Base-by-base conservation (phyloP, 1,139 yeast genomes). In the Casaregolazyma suthepensis region DNA sequence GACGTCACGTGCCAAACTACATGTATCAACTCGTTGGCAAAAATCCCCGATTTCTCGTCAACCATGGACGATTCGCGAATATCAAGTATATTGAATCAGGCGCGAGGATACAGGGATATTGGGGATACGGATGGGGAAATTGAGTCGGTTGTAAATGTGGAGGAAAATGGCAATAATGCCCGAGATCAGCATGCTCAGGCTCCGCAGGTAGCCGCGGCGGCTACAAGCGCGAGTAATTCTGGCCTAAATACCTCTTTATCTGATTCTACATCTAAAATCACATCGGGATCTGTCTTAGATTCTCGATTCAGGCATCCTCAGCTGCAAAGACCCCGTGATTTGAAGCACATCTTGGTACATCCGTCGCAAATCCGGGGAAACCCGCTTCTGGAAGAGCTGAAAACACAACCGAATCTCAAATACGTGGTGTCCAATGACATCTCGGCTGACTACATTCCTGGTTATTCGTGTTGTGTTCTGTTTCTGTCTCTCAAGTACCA, bases 401-500 rank as follows among this genome's bases (percentile, higher is more conserved):
- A 74, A 20, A 75, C 75, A 52, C 78, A 81, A 3, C 75, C 79
- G 15, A 35, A 44, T 17, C 42, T 49, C 23, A 43, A 44, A 2
- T 79, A 79, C 74, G 66, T 62, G 52, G 81, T 77, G 59, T 48
- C 52, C 17, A 75, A 73, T 10, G 72, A 69, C 18, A 75, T 75
- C 43, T 71, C 74, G 35, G 74, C 83, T 13, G 77, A 77, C 54
- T 84, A 79, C 55, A 93, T 89, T 63, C 77, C 87, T 53, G 81
- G 90, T 12, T 83, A 81, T 51, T 77, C 79, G 2, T 75, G 89
- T 46, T 85, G 88, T 57, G 81, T 86, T 1, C 68, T 91, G 4
- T 90, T 87, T 60, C 74, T 91, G 19, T 61, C 94, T 5, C 69
- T 91, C 52, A 83, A 87, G 56, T 93, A 91, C 68, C 96, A 90